Base-by-base conservation (phyloP, 148 eudicot species). In the Heliamphora exappendiculata region DNA sequence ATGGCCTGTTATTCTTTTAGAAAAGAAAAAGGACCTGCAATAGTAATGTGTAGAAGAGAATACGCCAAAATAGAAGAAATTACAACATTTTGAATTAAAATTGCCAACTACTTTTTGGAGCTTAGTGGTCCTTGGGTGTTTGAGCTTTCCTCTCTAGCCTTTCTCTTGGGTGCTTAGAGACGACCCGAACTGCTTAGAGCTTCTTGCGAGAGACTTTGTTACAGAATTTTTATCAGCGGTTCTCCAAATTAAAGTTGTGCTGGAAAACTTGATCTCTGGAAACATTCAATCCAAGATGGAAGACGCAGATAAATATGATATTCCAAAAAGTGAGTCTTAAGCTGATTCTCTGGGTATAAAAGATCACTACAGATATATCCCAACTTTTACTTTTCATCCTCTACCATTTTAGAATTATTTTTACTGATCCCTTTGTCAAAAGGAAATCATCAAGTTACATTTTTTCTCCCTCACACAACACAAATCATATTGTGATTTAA, bases 191-290 rank as follows among this genome's bases (percentile, higher is more conserved):
- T n/a, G 82, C 79, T 73, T 84, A 47, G 78, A 84, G 71, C 78
- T 78, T 82, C 75, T 75, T 75, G 78, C 82, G 22, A 78, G 77
- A 44, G 86, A 87, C 66, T 76, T 74, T 81, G 91, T 88, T 81
- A 87, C 94, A 93, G 98, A 88, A 62, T 76, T 74, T 78, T 80
- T 93, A 57, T 89, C 96, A 54, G 83, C 83, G 10, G 47, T 78
- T 77, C 96, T 93, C 55, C 84, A 85, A 79, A 83, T 89, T 24
- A 82, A 81, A 82, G 90, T 93, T 69, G 72, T 81, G 31, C 86
- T 92, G 22, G 78, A 53, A 72, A 73, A 85, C 50, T 66, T 72
- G 80, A 69, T 70, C 68, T 67, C 78, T 60, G 57, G 62, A 28
- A 70, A 22, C 70, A 58, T 64, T 72, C 84, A 58, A 68, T 70